phyloP scores from a whole-genome alignment of 2,329 filamentous ascomycete genomes.

The Penicillium sp. region DNA sequence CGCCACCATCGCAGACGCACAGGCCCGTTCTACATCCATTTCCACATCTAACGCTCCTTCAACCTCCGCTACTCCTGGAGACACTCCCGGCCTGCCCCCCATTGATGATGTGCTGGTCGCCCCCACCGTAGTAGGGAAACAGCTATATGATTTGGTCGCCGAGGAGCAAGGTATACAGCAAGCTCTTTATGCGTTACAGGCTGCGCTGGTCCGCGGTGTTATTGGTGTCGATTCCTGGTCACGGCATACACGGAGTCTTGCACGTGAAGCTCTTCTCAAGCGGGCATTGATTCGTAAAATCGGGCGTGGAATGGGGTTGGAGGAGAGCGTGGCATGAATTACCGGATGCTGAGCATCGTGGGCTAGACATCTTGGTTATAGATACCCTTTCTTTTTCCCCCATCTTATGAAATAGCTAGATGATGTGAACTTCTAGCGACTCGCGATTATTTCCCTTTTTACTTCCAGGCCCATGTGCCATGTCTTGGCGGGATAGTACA shows the following conservation, averaged over 20 bases:
- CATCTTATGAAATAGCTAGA: neutral
- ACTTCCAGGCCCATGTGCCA: no score
- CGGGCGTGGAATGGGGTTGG: slow-evolving; percentile 46
- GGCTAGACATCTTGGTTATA: slow-evolving; percentile 1
- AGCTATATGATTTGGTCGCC: slow-evolving; percentile 83
- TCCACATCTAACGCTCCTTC: slow-evolving; percentile 17
- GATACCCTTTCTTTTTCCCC: slow-evolving; percentile 12
- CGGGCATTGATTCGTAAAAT: slow-evolving; percentile 48
- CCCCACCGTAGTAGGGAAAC: slow-evolving; percentile 86
- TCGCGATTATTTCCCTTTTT: neutral
- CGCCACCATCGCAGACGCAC: slow-evolving; percentile 69
- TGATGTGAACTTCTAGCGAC: neutral
- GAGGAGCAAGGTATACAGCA: slow-evolving; percentile 86
- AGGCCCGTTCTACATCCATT: slow-evolving; percentile 49
- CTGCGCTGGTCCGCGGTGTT: slow-evolving; percentile 45
- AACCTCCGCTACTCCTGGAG: slow-evolving; percentile 32
- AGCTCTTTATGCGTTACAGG: slow-evolving; percentile 67
- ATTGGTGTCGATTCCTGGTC: slow-evolving; percentile 49
- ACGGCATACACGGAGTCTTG: slow-evolving; percentile 46
- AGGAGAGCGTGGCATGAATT: slow-evolving; percentile 20
- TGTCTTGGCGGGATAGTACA: no score
- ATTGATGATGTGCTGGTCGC: slow-evolving; percentile 93
- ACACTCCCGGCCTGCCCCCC: slow-evolving; percentile 56
- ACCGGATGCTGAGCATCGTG: neutral
- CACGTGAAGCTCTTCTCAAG: slow-evolving; percentile 49